phyloP scores from a whole-genome alignment of 1,284 basidiomycete genomes.

The Ceraceosorus bombacis region DNA sequence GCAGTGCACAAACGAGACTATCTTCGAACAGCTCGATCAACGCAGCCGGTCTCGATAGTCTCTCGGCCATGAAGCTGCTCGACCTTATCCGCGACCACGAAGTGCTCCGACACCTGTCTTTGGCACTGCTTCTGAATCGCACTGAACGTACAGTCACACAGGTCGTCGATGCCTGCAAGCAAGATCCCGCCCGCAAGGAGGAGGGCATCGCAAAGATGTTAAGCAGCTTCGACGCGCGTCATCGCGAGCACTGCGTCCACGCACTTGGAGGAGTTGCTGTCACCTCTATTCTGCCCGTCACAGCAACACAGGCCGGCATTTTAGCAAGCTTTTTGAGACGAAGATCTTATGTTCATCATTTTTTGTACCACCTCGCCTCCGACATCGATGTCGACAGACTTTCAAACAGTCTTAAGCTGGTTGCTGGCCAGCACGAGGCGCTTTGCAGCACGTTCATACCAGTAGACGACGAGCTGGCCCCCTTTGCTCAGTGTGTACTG shows the following conservation, averaged over 20 bases:
- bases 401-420: conserved; percentile 1
- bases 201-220: conserved; percentile 2
- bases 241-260: neutral
- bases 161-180: no score
- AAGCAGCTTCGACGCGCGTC: conserved; percentile 1
- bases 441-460: conserved; percentile 13
- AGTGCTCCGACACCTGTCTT: neutral
- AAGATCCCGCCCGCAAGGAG: neutral
- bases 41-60: conserved; percentile 14
- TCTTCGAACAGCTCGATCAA: conserved; percentile 3
- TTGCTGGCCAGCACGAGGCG: conserved; percentile 3
- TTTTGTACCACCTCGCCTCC: neutral
- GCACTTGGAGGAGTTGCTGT: neutral
- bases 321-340: conserved; percentile 12
- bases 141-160: no score
- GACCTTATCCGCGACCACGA: conserved; percentile 8
- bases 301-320: conserved; percentile 19
- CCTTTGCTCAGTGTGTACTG: conserved; percentile 17
- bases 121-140: no score
- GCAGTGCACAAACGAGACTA: no score
- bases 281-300: conserved; percentile 7
- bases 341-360: conserved; percentile 7
- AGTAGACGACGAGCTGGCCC: conserved; percentile 14
- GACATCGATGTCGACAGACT: conserved; percentile 4
- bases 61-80: conserved; percentile 16